Base-by-base conservation (phyloP, 345 rosid species). In the Anacardium occidentale region DNA sequence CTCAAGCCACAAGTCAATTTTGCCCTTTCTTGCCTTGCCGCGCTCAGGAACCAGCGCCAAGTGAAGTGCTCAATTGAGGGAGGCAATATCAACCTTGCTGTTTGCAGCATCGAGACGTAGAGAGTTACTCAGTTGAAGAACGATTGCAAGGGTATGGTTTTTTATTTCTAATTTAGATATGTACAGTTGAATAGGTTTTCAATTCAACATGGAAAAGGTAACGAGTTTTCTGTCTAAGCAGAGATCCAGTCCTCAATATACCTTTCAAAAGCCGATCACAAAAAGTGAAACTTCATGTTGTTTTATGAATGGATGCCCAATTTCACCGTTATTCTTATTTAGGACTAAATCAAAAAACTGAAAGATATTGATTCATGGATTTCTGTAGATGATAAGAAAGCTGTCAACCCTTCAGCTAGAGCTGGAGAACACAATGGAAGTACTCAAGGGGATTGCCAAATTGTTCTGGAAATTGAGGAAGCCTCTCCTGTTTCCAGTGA, bases 41-140 rank as follows among this genome's bases (percentile, higher is more conserved):
- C 91, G 72, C 81, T 85, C 74, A 91, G 86, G 86, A 90, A 83
- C 84, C 92, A 87, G 71, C 94, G 90, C 51, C 87, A 83, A 34
- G 77, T 64, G 69, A 86, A 85, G 66, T 75, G 72, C 94, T 22
- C 98, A 95, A 78, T 76, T 92, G 76, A 76, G 78, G 44, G 99
- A 92, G 84, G 88, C 97, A 42, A 76, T 89, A 21, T 86, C 96
- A 3, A 81, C 87, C 42, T 83, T 95, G 87, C 74, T 88, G 45
- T 92, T 76, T 55, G 94, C 91, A 1, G 88, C 99, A 29, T 84
- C 94, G 0, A 87, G 98, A 64, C 85, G 94, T 14, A 96, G 99
- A 0, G 99, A 95, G 1, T 90, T 92, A 68, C 98, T 75, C 79
- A 83, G 88, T 62, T 85, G 97, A 75, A 89, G 86, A 1, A 97